Base-by-base conservation (phyloP, 345 rosid species). In the Salix purpurea region DNA sequence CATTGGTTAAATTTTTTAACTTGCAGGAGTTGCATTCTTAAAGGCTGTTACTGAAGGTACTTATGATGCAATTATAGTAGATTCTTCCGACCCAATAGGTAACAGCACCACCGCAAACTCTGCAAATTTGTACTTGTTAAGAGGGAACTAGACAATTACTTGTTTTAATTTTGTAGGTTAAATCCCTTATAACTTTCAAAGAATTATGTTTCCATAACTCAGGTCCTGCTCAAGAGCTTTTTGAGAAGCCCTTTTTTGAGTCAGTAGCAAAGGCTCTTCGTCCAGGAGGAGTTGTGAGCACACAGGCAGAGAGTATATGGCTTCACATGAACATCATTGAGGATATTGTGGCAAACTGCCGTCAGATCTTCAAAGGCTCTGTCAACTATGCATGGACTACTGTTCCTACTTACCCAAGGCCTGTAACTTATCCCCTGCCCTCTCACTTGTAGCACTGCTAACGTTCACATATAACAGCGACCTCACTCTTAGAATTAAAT, bases 251-350 rank as follows among this genome's bases (percentile, higher is more conserved):
- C 28, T 95, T 95, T 83, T 95, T 95, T 71, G 78, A 83, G 85
- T 85, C 97, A 0, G 90, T 95, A 67, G 90, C 93, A 6, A 91
- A 80, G 85, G 99, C 98, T 79, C 97, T 95, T 78, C 93, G 98
- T 72, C 98, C 99, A 18, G 99, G 99, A 67, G 99, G 99, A 50
- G 98, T 95, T 69, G 89, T 91, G 72, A 89, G 94, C 77, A 93
- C 99, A 58, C 99, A 95, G 54, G 98, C 98, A 66, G 99, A 95
- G 81, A 95, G 98, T 79, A 87, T 95, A 70, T 95, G 99, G 99
- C 98, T 95, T 77, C 99, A 95, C 91, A 95, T 95, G 98, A 90
- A 93, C 87, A 93, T 95, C 72, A 95, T 95, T 0, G 97, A 91
- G 84, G 97, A 88, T 81, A 91, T 95, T 81, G 96, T 95, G 54